Evolutionary conservation across 2,329 filamentous ascomycete species (phyloP).

Genomic region (Aspergillus intermedius): DNA sequence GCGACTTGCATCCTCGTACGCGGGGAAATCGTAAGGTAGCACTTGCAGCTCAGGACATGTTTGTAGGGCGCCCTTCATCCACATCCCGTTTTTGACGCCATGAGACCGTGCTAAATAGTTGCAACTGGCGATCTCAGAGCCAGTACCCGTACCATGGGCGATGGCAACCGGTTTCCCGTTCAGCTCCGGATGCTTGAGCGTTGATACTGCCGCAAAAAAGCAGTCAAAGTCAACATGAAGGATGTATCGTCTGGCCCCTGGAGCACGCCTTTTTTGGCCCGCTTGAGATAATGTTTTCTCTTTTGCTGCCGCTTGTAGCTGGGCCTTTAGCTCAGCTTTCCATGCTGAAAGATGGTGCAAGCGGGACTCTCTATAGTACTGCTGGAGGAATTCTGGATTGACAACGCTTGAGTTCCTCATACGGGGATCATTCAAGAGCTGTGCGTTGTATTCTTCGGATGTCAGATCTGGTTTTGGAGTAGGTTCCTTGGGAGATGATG

Average conservation of each 20-base stretch:
- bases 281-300: constrained; percentile 53
- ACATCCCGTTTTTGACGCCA: constrained; percentile 97
- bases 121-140: constrained; percentile 94
- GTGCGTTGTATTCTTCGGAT: constrained; percentile 86
- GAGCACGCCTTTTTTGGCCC: constrained; percentile 47
- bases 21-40: constrained; percentile 90
- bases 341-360: constrained; percentile 92
- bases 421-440: constrained; percentile 74
- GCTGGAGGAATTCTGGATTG: constrained; percentile 87
- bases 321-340: constrained; percentile 90
- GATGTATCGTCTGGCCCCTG: constrained; percentile 69
- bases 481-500: constrained; percentile 15
- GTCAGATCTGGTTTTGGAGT: constrained; percentile 51
- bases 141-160: constrained; percentile 75
- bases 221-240: constrained; percentile 97
- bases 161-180: constrained; percentile 77
- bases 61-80: constrained; percentile 88
- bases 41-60: constrained; percentile 81
- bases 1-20: constrained; percentile 84
- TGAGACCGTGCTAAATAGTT: constrained; percentile 85
- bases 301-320: constrained; percentile 71
- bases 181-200: constrained; percentile 69
- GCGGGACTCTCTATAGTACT: constrained; percentile 91
- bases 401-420: constrained; percentile 84
- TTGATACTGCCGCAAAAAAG: constrained; percentile 92